Base-by-base conservation (phyloP, 371 early-diverging fungal genomes). In the Lichtheimia corymbifera region DNA sequence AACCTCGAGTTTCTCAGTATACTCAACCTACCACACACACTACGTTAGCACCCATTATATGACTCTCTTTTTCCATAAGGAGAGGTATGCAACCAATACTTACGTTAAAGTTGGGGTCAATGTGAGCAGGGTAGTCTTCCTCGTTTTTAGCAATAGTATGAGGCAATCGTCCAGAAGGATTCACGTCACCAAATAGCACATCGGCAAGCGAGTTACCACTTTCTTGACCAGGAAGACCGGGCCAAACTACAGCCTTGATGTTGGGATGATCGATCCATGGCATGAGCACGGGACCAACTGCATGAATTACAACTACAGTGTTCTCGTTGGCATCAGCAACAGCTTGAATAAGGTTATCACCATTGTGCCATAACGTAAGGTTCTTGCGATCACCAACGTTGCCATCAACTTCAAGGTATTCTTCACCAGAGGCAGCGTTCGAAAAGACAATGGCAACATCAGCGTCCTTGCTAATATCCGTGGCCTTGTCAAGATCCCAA, bases 391-490 rank as follows among this genome's bases (percentile, higher is more conserved):
- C 89, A 18, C 84, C 83, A 18, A 51, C 50, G 59, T 77, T 74
- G 17, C 66, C 72, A 53, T 74, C 72, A 15, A 75, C 71, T 17
- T 41, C 50, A 18, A 71, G 55, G 41, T 62, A 72, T 27, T 62
- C 85, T 69, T 88, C 89, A 30, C 88, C 89, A 52, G 85, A 82
- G 54, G 81, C 66, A 41, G 86, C 62, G 53, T 63, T 76, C 9
- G 75, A 82, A 59, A 85, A 88, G 7, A 87, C 87, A 55, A 88
- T 60, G 11, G 85, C 83, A 50, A 76, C 25, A 42, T 88, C 83
- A n/a, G 79, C 70, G 6, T 55, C 66, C 40, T 65, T 63, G 17
- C 85, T 83, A 44, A 72, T 53, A 3, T 58, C n/a, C 1, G 55
- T 61, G 27, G 80, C 79, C 3, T 28, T 53, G 7, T 63, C 55